Conservation (phyloP, 495 filamentous ascomycete species). For the Xylaria curta region DNA sequence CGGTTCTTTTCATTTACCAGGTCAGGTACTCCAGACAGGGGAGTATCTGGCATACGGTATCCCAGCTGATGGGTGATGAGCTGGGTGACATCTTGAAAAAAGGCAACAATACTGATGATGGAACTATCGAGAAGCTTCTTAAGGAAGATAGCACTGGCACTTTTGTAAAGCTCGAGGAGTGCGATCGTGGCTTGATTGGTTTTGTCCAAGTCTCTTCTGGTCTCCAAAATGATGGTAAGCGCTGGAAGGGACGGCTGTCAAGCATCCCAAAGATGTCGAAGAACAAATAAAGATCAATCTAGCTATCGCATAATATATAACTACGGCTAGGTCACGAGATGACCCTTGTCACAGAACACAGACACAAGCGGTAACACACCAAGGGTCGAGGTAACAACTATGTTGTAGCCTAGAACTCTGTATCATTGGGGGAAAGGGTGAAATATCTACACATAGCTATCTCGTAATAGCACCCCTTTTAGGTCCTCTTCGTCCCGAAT, state of each 20-base stretch:
- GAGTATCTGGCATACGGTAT: neutral
- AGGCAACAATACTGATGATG: neutral
- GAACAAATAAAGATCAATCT: neutral
- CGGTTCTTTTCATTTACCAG: neutral
- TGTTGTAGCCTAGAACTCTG: neutral
- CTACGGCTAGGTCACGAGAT: neutral
- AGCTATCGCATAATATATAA: neutral
- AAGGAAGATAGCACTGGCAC: neutral
- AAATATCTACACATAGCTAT: neutral
- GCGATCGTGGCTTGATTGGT: neutral
- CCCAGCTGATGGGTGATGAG: neutral
- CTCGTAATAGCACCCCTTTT: too few relatives aligned
- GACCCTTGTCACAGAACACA: neutral
- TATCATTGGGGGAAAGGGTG: neutral
- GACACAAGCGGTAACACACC: neutral
- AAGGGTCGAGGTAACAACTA: constrained; percentile 2
- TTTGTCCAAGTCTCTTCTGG: neutral
- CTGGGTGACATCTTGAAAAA: neutral
- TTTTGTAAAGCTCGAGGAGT: neutral
- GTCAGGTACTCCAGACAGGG: neutral
- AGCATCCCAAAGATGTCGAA: neutral
- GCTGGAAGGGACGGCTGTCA: neutral
- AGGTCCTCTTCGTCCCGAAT: too few relatives aligned
- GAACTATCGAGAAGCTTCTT: neutral
- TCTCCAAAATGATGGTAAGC: neutral